A percentile compares a stretch with the other conserved stretches of the same genome.
These are phyloP conservation scores for Botryotinia convoluta DNA, from an alignment of 2,329 filamentous ascomycete genomes.

Conservation along the genomic window DNA sequence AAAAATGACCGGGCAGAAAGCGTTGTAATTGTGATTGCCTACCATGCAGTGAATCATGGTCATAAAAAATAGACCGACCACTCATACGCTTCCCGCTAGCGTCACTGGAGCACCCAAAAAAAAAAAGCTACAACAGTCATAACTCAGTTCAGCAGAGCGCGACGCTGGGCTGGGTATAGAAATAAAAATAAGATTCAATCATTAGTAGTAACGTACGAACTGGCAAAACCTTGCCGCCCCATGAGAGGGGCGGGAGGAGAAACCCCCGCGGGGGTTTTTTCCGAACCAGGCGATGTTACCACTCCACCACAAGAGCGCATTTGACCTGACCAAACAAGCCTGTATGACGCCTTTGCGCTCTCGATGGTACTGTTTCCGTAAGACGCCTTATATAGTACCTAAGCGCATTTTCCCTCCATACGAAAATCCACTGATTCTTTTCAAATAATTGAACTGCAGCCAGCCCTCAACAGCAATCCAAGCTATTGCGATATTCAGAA, in stretches of 20 bases:
- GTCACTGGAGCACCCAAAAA: background rate
- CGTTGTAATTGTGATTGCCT: background rate
- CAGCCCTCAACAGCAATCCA: background rate
- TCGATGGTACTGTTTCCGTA: background rate
- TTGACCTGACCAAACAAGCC: conserved; percentile 2
- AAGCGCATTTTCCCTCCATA: background rate
- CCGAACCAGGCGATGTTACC: background rate
- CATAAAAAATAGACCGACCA: background rate
- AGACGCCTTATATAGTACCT: background rate
- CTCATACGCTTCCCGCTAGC: background rate
- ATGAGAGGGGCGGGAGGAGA: background rate
- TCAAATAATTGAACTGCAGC: background rate
- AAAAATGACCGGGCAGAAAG: background rate
- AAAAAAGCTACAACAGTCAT: background rate
- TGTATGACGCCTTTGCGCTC: conserved; percentile 4
- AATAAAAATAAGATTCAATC: background rate
- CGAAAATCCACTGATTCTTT: background rate
- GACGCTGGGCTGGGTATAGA: too few relatives aligned
- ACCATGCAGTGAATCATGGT: background rate
- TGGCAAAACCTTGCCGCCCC: conserved; percentile 2
- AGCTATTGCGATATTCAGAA: background rate
- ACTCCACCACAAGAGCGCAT: conserved; percentile 1
- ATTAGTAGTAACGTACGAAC: background rate
- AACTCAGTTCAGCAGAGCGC: background rate
- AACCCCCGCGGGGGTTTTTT: background rate